phyloP scores from a whole-genome alignment of 2,329 filamentous ascomycete genomes.

The Fusarium coicis region DNA sequence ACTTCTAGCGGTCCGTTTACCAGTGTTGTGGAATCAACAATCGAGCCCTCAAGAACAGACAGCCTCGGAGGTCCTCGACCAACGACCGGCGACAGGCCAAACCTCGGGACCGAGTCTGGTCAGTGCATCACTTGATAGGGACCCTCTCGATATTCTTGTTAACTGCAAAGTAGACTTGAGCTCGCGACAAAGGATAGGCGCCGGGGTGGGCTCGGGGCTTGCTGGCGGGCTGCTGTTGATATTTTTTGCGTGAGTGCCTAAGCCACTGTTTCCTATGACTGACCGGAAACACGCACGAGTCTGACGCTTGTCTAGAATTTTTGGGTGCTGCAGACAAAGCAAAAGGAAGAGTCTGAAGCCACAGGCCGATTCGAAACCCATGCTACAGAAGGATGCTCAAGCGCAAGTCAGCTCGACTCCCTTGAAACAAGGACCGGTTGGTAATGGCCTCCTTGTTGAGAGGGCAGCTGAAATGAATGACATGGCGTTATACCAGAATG shows the following conservation, averaged over 20 bases:
- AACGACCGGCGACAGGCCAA: not conserved
- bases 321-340: constrained; percentile 16
- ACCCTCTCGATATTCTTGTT: not conserved
- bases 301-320: constrained; percentile 9
- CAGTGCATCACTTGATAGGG: not conserved
- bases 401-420: not conserved
- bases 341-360: not conserved
- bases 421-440: not conserved
- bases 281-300: not conserved
- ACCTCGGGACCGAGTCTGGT: constrained; percentile 19
- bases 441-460: not conserved
- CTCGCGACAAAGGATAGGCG: constrained; percentile 20
- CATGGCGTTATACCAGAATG: not conserved
- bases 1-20: not conserved
- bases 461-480: not conserved
- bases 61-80: not conserved
- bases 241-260: constrained; percentile 22
- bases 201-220: constrained; percentile 12
- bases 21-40: not conserved
- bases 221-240: constrained; percentile 18
- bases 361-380: not conserved
- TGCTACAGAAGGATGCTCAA: not conserved
- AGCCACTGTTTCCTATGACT: not conserved
- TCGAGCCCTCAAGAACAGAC: not conserved
- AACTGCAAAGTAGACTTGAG: constrained; percentile 1